Evolutionary conservation across 2,329 filamentous ascomycete genomes (phyloP).

Genomic region (Ceratocystis variospora): DNA sequence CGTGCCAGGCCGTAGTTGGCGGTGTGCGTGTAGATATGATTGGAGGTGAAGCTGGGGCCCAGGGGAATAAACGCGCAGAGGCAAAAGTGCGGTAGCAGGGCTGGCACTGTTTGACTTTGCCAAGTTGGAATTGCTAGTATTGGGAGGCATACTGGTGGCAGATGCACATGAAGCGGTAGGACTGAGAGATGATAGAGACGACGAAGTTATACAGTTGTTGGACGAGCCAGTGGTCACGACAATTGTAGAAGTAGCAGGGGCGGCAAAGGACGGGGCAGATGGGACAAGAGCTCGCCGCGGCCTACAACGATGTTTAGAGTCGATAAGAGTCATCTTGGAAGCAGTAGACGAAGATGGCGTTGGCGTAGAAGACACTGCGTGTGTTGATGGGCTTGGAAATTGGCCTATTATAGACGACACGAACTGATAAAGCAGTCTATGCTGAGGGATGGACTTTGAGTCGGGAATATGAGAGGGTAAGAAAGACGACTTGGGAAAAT

Average conservation of each 20-base stretch:
- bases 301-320: neutral
- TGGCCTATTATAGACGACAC: no score
- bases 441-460: no score
- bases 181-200: neutral
- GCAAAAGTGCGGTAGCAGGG: no score
- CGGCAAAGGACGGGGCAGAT: conserved; percentile 1
- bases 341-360: neutral
- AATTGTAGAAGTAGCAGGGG: neutral
- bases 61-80: no score
- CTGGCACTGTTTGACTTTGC: neutral
- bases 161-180: neutral
- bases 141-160: no score
- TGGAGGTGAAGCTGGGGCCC: neutral
- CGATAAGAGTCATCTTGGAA: neutral
- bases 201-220: neutral
- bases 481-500: no score
- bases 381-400: no score
- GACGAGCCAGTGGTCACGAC: neutral
- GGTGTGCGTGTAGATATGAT: conserved; percentile 18
- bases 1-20: conserved; percentile 28
- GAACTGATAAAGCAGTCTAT: no score
- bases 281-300: neutral
- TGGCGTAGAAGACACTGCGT: neutral
- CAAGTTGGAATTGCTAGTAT: neutral
- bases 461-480: no score